Conservation (phyloP, 192 early-diverging fungal species). For the Fimicolochytrium jonesii region DNA sequence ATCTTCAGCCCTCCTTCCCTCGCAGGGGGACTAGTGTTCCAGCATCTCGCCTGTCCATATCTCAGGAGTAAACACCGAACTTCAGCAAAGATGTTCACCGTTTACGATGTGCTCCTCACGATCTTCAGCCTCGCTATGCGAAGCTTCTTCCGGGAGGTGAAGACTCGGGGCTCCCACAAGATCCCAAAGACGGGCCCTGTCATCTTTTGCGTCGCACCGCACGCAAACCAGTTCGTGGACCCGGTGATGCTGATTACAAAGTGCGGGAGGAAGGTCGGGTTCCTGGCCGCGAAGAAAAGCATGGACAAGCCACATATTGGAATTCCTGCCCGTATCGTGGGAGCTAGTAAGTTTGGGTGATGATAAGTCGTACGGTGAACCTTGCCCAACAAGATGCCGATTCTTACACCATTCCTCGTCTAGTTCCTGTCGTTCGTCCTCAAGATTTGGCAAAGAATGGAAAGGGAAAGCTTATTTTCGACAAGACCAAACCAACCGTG, state of each 20-base stretch:
- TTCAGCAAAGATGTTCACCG: slow-evolving; percentile 2
- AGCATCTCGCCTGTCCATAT: too few species aligned
- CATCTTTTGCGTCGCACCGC: slow-evolving; percentile 76
- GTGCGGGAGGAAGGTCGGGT: slow-evolving; percentile 55
- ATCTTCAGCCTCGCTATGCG: slow-evolving; percentile 23
- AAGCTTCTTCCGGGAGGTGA: slow-evolving; percentile 79
- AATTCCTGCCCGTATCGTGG: slow-evolving; percentile 65
- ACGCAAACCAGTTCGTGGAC: slow-evolving; percentile 83
- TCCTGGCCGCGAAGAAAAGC: slow-evolving; percentile 67
- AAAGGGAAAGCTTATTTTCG: slow-evolving; percentile 65
- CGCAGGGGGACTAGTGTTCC: too few species aligned
- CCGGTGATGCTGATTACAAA: slow-evolving; percentile 83
- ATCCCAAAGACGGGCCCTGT: slow-evolving; percentile 85
- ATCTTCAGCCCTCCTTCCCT: too few species aligned
- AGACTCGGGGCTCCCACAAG: slow-evolving; percentile 72
- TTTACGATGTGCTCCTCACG: slow-evolving; percentile 14
- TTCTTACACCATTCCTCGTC: too few species aligned
- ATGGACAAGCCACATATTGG: slow-evolving; percentile 87
- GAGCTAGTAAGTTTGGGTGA: slow-evolving; percentile 73
- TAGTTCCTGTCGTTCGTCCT: slow-evolving; percentile 88
- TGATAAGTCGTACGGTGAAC: too few species aligned
- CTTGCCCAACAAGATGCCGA: too few species aligned
- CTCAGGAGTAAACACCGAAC: too few species aligned
- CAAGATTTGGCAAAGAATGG: slow-evolving; percentile 83
- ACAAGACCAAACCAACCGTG: slow-evolving; percentile 65